phyloP scores from a whole-genome alignment of 352 stramenopile species.

The Albugo laibachii region DNA sequence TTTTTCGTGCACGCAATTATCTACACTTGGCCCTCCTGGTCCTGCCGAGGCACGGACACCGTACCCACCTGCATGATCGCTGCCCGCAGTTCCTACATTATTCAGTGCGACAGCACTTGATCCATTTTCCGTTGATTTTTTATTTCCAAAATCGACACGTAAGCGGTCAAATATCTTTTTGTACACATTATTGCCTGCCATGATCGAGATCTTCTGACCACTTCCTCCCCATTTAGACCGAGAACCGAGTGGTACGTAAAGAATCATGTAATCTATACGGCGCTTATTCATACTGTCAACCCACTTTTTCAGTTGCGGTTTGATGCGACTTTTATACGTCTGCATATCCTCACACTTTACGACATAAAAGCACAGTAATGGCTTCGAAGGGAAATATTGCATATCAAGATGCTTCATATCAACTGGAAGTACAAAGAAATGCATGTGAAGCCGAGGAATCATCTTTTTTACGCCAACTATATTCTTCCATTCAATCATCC shows the following conservation, averaged over 20 bases:
- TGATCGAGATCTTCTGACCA: constrained; percentile 8
- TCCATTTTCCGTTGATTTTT: constrained; percentile 11
- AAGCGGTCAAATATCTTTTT: constrained; percentile 66
- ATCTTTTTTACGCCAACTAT: constrained; percentile 47
- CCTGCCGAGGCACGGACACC: constrained; percentile 6
- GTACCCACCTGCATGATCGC: constrained; percentile 2
- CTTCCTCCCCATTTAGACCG: constrained; percentile 18
- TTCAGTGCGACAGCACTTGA: not conserved
- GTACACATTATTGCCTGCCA: constrained; percentile 22
- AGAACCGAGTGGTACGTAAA: constrained; percentile 74
- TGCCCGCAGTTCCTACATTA: constrained; percentile 7
- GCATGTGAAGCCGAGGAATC: constrained; percentile 37
- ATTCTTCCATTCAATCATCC: constrained; percentile 65
- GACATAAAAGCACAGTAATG: constrained; percentile 49
- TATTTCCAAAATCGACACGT: constrained; percentile 31
- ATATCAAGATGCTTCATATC: constrained; percentile 2
- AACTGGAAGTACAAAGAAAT: constrained; percentile 18
- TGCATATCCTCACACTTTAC: constrained; percentile 75
- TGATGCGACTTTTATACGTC: constrained; percentile 31
- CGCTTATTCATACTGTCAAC: constrained; percentile 47
- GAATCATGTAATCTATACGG: constrained; percentile 52
- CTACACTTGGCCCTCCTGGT: not conserved
- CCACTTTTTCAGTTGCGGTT: constrained; percentile 28
- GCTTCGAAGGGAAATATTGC: constrained; percentile 5
- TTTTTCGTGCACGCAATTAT: constrained; percentile 13